Base-by-base conservation (phyloP, 2,329 filamentous ascomycete species). In the Colletotrichum noveboracense region DNA sequence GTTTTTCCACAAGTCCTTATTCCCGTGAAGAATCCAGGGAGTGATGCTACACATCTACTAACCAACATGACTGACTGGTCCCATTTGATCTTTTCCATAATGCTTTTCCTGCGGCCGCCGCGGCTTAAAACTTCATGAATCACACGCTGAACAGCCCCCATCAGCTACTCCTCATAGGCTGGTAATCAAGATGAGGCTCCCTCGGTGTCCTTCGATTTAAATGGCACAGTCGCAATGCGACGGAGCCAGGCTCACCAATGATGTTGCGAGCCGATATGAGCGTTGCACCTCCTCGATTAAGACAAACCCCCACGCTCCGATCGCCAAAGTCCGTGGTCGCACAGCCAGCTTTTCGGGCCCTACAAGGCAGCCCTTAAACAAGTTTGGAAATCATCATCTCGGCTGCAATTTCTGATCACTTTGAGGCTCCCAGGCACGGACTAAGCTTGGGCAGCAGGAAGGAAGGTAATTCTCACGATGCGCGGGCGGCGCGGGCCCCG, bases 131-230 rank as follows among this genome's bases (percentile, higher is more conserved):
- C 12, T 21, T 52, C 43, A 21, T 52, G n/a, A 52, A 52, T 21
- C 4, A 52, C 43, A 52, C 43, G n/a, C 43, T 52, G 2, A 21
- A n/a, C 10, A 52, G 18, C 38, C 9, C 38, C 10, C 18, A n/a
- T 48, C 18, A 48, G 2, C 9, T 6, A 6, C 38, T 56, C 21
- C 48, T 10, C 38, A 62, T 55, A 9, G 52, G 52, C 36, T 36
- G 34, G 34, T 66, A 70, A 70, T 58, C 18, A 64, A 64, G 66
- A 58, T 61, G 66, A 74, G 66, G 66, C 66, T 66, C 18, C 48
- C 28, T 38, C 6, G 13, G 6, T 56, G 26, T 60, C 18, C 34
- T 18, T 38, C 24, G 21, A 43, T 56, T 32, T 28, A 56, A 48
- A 70, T 30, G 43, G 67, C 6, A 70, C 32, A 61, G 67, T 74